Conservation (phyloP, 129 eudicot species). For the Chrysanthemum makinoi region DNA sequence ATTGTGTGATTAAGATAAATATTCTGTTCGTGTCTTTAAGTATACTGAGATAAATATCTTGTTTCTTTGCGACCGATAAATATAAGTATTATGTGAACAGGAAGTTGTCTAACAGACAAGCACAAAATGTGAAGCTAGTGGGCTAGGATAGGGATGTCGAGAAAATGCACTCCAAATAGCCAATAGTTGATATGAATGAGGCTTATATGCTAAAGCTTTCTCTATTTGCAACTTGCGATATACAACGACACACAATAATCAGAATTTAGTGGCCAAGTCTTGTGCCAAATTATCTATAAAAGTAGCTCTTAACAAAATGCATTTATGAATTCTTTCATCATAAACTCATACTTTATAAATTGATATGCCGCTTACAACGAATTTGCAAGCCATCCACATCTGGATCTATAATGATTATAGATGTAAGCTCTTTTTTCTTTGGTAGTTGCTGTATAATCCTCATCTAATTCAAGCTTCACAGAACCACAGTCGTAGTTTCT, state of each 20-base stretch:
- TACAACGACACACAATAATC: too few relatives aligned
- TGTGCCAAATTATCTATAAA: neutral
- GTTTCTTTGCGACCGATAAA: too few relatives aligned
- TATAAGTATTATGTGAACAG: too few relatives aligned
- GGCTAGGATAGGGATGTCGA: conserved; percentile 11
- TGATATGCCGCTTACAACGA: too few relatives aligned
- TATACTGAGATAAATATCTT: too few relatives aligned
- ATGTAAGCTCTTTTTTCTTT: neutral
- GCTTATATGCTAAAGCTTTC: neutral
- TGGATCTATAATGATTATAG: neutral
- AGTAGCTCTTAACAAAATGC: conserved; percentile 3
- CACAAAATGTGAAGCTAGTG: neutral
- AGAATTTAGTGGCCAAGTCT: too few relatives aligned
- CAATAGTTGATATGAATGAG: neutral
- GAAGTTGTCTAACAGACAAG: neutral
- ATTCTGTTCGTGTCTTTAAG: too few relatives aligned
- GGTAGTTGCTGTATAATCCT: neutral
- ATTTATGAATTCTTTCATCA: conserved; percentile 1
- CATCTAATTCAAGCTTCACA: too few relatives aligned
- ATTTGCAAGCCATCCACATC: neutral
- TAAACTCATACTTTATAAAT: too few relatives aligned
- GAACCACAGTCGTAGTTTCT: too few relatives aligned
- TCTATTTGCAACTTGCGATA: neutral
- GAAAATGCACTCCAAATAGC: conserved; percentile 20
- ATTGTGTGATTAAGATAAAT: too few relatives aligned